Conservation (phyloP, 495 filamentous ascomycete species). For the Lasiosphaeria miniovina region DNA sequence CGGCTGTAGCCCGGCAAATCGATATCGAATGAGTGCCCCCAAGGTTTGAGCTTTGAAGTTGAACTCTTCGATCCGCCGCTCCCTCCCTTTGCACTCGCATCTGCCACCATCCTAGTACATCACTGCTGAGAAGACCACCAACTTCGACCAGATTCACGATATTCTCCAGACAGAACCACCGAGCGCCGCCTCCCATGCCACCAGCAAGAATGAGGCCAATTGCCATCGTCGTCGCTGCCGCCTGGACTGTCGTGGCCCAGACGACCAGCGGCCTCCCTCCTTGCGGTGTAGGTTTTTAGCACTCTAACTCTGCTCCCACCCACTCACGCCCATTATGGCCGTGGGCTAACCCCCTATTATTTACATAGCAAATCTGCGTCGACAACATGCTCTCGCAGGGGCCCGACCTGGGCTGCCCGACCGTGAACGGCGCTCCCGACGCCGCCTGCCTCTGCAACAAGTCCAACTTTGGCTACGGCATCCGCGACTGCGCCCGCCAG, state of each 20-base stretch:
- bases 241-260: not conserved
- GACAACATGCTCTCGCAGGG: slow-evolving; percentile 18
- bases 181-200: not conserved
- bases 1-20: no score
- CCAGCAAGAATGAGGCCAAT: not conserved
- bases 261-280: slow-evolving; percentile 4
- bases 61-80: no score
- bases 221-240: not conserved
- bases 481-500: slow-evolving; percentile 17
- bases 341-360: not conserved
- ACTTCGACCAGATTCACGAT: no score
- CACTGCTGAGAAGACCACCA: no score
- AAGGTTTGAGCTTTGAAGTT: no score
- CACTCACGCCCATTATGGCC: not conserved
- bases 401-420: slow-evolving; percentile 13
- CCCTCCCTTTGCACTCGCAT: no score
- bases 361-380: slow-evolving; percentile 14
- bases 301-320: not conserved
- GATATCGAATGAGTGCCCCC: no score
- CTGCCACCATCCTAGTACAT: no score
- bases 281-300: slow-evolving; percentile 11
- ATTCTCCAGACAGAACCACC: not conserved
- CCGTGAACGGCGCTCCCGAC: slow-evolving; percentile 10
- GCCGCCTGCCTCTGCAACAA: slow-evolving; percentile 18
- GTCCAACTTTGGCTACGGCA: slow-evolving; percentile 16